Evolutionary conservation across 352 stramenopile genomes (phyloP).

Genomic region (Pythium brassicae): DNA sequence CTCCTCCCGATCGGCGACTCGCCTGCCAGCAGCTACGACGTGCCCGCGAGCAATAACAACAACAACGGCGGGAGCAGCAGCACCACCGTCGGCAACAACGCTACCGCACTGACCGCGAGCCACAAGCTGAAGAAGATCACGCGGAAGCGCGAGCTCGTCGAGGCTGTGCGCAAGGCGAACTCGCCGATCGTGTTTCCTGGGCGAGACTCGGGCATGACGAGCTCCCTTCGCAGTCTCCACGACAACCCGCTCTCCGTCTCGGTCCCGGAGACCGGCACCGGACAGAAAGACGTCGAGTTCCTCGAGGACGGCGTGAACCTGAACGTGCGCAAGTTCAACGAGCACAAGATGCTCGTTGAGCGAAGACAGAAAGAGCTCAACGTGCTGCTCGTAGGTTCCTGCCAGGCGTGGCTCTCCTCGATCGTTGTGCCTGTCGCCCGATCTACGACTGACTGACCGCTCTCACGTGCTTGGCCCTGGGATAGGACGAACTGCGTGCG

Average conservation of each 20-base stretch:
- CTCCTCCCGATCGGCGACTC: slow-evolving; percentile 47
- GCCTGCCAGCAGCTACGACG: slow-evolving; percentile 23
- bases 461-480: background rate
- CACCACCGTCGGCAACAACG: slow-evolving; percentile 17
- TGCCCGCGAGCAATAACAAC: slow-evolving; percentile 22
- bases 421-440: background rate
- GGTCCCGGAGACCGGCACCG: slow-evolving; percentile 34
- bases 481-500: slow-evolving; percentile 61
- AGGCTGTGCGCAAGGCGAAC: slow-evolving; percentile 73
- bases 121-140: slow-evolving; percentile 72
- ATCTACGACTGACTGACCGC: background rate
- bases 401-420: background rate
- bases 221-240: slow-evolving; percentile 22
- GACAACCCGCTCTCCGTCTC: slow-evolving; percentile 14
- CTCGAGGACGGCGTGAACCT: slow-evolving; percentile 68
- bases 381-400: slow-evolving; percentile 33
- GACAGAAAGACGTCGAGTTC: slow-evolving; percentile 51
- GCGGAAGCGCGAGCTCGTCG: slow-evolving; percentile 69
- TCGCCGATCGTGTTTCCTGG: slow-evolving; percentile 54
- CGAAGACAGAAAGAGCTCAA: slow-evolving; percentile 62
- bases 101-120: slow-evolving; percentile 11
- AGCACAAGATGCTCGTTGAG: slow-evolving; percentile 66
- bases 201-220: slow-evolving; percentile 26
- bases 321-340: slow-evolving; percentile 78
- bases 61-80: slow-evolving; percentile 13